phyloP scores from a whole-genome alignment of 257 asterid species.

The Euphrasia confusa region DNA sequence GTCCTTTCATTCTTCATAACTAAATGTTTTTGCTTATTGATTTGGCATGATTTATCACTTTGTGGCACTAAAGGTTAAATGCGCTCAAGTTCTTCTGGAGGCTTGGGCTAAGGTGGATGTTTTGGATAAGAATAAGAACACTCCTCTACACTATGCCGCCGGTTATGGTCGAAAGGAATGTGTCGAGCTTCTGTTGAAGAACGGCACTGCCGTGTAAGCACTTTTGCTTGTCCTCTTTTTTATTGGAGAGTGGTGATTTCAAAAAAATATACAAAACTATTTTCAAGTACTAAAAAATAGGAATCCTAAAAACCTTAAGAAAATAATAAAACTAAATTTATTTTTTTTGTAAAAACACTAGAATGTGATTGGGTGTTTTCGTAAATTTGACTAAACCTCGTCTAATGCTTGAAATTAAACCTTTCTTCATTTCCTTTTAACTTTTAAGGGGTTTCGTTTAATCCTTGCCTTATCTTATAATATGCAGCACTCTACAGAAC shows the following conservation, averaged over 20 bases:
- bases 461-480: not conserved
- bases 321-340: not conserved
- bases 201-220: constrained; percentile 98
- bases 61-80: constrained; percentile 51
- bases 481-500: constrained; percentile 91
- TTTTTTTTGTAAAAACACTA: not conserved
- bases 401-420: not conserved
- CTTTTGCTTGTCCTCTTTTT: not conserved
- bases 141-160: constrained; percentile 98
- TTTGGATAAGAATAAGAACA: constrained; percentile 94
- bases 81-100: constrained; percentile 88
- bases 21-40: not conserved
- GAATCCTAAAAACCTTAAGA: not conserved
- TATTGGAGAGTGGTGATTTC: not conserved
- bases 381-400: not conserved
- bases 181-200: constrained; percentile 81
- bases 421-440: not conserved
- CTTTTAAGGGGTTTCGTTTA: not conserved
- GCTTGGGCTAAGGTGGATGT: constrained; percentile 96
- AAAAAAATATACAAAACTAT: too few relatives aligned
- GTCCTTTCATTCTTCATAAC: not conserved
- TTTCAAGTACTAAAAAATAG: not conserved
- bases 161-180: constrained; percentile 98
- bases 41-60: constrained; percentile 8
- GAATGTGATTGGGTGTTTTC: not conserved